Base-by-base conservation (phyloP, 2,329 filamentous ascomycete species). In the Ophiostoma tasmaniense region DNA sequence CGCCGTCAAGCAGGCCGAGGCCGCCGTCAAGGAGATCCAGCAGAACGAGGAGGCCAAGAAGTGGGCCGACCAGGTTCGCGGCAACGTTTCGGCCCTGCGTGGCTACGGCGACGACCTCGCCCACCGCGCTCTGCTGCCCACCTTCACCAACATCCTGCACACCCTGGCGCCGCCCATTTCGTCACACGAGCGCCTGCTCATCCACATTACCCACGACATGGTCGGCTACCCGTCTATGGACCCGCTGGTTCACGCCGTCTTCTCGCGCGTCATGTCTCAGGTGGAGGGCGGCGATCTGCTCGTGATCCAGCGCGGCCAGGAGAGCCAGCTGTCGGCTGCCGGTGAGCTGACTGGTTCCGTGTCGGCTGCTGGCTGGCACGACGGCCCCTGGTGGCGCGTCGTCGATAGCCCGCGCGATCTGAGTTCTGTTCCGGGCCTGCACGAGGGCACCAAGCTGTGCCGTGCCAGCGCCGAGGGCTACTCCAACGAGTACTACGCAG, bases 201-300 rank as follows among this genome's bases (percentile, higher is more conserved):
- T 99, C 75, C 95, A 99, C 81, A 96, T 95, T 72, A 97, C 94
- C 10, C 95, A 99, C 81, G 95, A 98, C 78, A 87, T 99, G 61
- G 89, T 93, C 73, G 92, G 92, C 74, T 99, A 99, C 78, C 95
- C 95, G 2, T 94, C 92, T 22, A 87, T 99, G 74, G 94, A 98
- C 77, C 93, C 94, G 22, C 85, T 97, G 68, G 92, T 98, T 74
- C 92, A 98, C 80, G 86, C 86, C 70, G 93, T 95, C 72, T 99
- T 99, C 81, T 90, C 90, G 68, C 89, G 93, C 67, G 93, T 99
- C 75, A 99, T 99, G 95, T 87, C 93, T n/a, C 95, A 99, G 80
- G 95, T 99, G 64, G 95, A 99, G 80, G 95, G 95, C 73, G 95
- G 95, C 68, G 95, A 98, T 75, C 84, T 99, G 22, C 85, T 98